These are phyloP conservation scores for Lentinula aciculospora DNA, from an alignment of 768 basidiomycete genomes.

Conservation along the genomic window DNA sequence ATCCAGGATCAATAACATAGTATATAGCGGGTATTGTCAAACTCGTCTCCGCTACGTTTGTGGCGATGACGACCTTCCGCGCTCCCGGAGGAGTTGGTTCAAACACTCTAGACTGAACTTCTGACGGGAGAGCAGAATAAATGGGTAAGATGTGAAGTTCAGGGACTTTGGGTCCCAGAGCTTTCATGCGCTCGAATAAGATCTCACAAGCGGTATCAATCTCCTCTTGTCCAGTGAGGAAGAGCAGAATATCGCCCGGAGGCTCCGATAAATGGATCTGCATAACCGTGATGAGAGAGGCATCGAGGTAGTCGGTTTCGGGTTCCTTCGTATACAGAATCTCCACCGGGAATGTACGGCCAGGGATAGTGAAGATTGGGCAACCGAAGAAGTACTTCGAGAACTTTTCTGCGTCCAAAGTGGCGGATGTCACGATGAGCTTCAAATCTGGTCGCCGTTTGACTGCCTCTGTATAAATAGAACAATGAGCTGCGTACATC, in stretches of 20 bases:
- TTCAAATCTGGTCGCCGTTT: constrained; percentile 94
- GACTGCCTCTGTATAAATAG: constrained; percentile 66
- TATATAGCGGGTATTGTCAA: constrained; percentile 98
- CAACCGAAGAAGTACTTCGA: constrained; percentile 99
- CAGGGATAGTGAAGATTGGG: constrained; percentile 99
- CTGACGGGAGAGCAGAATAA: constrained; percentile 96
- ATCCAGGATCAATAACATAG: constrained; percentile 98
- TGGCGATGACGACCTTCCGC: constrained; percentile 99
- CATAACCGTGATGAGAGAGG: constrained; percentile 97
- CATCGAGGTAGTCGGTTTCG: constrained; percentile 95
- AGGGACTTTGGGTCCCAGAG: constrained; percentile 96
- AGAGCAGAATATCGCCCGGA: constrained; percentile 92
- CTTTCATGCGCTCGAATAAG: constrained; percentile 97
- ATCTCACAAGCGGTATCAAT: constrained; percentile 98
- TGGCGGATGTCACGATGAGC: constrained; percentile 97
- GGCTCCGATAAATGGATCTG: constrained; percentile 99
- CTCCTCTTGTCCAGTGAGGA: constrained; percentile 98
- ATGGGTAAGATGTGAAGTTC: constrained; percentile 96
- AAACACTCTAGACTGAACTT: constrained; percentile 96
- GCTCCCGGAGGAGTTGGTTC: constrained; percentile 97
- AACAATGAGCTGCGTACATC: constrained; percentile 19
- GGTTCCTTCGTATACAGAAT: constrained; percentile 99
- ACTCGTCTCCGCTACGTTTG: constrained; percentile 98
- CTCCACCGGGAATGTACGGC: constrained; percentile 98
- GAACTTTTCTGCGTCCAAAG: constrained; percentile 99